Evolutionary conservation across 306 rosid genomes (phyloP), one percentile per base, ranked within the genome.

Genomic region (Quercus engelmannii): DNA sequence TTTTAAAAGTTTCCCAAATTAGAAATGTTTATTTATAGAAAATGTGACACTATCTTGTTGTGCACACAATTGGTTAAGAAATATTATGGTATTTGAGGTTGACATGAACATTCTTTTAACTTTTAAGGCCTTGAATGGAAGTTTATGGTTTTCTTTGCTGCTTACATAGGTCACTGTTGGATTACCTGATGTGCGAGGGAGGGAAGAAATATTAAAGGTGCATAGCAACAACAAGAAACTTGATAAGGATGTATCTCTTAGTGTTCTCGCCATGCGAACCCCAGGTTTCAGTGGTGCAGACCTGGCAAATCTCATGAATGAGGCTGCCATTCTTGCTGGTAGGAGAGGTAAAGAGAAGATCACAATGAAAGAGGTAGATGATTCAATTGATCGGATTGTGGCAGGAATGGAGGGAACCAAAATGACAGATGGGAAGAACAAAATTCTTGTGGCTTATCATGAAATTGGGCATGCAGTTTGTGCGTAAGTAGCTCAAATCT

Each of bases 351-450:
- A 85, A 78, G 82, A 75, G 58, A 80, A 73, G 79, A 89, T 90
- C 83, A 87, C 90, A 49, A 76, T 80, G 83, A 77, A 83, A 71
- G 97, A 92, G 79, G 76, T 90, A 19, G 91, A 90, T 56, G 90
- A 87, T 82, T 89, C 95, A 43, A 90, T 92, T 28, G 95, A 92
- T 70, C 87, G 93, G 30, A 92, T 92, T 11, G 90, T 92, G 21
- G 97, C 95, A 0, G 97, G 97, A 77, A 92, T 89, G 95, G 95
- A 92, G 78, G 92, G 97, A 78, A 92, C 93, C 55, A 88, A 78
- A 78, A 92, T 92, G 97, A 92, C 91, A 0, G 92, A 90, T 85
- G 92, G 92, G 59, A 92, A 90, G 90, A 88, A 67, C 89, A 89
- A 86, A 79, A 89, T 78, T 77, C 89, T 92, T 0, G 95, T 90